Percentiles rank a stretch among this genome's conserved stretches.
Conservation (phyloP, 805 yeast genomes). For the Ogataea methanolica region DNA sequence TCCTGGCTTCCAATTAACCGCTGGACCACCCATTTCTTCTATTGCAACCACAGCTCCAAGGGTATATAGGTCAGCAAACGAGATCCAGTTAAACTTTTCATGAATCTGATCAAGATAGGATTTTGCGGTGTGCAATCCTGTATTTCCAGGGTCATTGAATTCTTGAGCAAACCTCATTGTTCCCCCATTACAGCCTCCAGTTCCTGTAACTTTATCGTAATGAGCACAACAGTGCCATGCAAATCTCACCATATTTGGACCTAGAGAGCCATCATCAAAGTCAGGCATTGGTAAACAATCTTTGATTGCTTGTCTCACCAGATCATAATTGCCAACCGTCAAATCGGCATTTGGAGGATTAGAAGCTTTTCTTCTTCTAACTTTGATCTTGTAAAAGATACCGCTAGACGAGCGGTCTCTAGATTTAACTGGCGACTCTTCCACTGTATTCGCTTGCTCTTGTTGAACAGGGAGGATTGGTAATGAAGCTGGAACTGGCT, state of each 20-base stretch:
- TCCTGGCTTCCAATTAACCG: constrained; percentile 79
- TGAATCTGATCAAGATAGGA: constrained; percentile 53
- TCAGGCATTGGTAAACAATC: constrained; percentile 30
- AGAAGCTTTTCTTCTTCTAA: constrained; percentile 14
- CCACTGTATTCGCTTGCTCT: constrained; percentile 4
- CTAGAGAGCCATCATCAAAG: constrained; percentile 66
- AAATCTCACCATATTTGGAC: constrained; percentile 73
- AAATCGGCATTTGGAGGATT: constrained; percentile 12
- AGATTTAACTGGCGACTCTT: constrained; percentile 1
- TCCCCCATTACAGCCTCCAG: constrained; percentile 71
- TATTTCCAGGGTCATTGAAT: constrained; percentile 54
- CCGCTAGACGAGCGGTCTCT: constrained; percentile 4
- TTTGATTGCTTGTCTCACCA: constrained; percentile 34
- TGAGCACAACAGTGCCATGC: constrained; percentile 92
- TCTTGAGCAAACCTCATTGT: constrained; percentile 56
- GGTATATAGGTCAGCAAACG: constrained; percentile 77
- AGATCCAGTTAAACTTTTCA: constrained; percentile 60
- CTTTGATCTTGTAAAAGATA: constrained; percentile 25
- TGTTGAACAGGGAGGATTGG: background rate
- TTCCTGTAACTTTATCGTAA: constrained; percentile 47
- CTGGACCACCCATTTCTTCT: constrained; percentile 77
- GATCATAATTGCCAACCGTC: constrained; percentile 27
- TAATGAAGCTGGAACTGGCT: background rate
- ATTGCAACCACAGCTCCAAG: constrained; percentile 75
- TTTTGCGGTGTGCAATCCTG: constrained; percentile 58